Conservation (phyloP, 192 early-diverging fungal genomes). For the Rhizophagus clarus region DNA sequence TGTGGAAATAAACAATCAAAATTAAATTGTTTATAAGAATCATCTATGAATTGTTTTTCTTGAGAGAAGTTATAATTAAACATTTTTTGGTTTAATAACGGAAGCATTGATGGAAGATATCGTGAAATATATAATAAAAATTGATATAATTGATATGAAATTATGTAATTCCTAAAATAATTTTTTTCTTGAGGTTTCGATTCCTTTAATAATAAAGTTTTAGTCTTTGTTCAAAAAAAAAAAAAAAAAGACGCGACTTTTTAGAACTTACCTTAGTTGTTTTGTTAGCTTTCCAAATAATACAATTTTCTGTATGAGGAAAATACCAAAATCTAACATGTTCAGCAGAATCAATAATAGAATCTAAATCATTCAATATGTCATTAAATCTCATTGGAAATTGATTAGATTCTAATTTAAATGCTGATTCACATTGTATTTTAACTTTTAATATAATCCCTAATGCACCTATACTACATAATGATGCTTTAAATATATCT, state of each 20-base stretch:
- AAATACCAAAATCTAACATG: conserved; percentile 82
- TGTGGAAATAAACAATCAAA: conserved; percentile 73
- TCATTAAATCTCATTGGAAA: conserved; percentile 56
- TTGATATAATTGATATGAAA: conserved; percentile 56
- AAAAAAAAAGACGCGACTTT: neutral
- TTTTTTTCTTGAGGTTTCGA: neutral
- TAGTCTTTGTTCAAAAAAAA: no score
- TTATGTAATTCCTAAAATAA: conserved; percentile 33
- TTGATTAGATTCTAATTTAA: conserved; percentile 68
- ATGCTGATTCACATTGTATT: conserved; percentile 66
- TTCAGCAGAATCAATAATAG: conserved; percentile 63
- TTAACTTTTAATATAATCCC: conserved; percentile 71
- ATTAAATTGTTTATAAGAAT: conserved; percentile 67
- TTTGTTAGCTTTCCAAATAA: conserved; percentile 70
- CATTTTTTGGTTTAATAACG: conserved; percentile 53
- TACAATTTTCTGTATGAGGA: conserved; percentile 70
- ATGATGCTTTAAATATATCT: conserved; percentile 68
- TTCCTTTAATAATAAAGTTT: neutral
- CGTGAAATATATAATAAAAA: conserved; percentile 59
- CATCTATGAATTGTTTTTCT: conserved; percentile 55
- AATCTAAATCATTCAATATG: conserved; percentile 53
- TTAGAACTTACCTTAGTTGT: conserved; percentile 40
- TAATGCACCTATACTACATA: conserved; percentile 67
- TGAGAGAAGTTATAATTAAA: conserved; percentile 55
- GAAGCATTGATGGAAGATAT: conserved; percentile 50